Conservation (phyloP, 495 filamentous ascomycete genomes). For the Talaromyces stipitatus region DNA sequence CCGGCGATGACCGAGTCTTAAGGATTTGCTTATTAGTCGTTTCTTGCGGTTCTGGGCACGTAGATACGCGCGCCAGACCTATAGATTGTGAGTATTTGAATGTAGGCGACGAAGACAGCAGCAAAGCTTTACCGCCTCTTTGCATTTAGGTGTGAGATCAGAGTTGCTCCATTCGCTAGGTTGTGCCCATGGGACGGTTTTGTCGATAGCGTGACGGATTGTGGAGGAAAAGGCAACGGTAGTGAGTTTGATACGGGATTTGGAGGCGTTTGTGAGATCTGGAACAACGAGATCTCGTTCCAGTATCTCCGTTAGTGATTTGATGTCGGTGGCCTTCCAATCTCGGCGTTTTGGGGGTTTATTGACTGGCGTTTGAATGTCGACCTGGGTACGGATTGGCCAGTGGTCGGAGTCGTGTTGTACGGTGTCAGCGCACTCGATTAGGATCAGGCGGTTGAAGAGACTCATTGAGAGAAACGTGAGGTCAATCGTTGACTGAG, state of each 20-base stretch:
- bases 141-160: slow-evolving; percentile 7
- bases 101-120: background rate
- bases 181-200: slow-evolving; percentile 7
- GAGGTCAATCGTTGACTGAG: slow-evolving; percentile 8
- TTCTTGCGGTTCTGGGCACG: slow-evolving; percentile 8
- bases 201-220: slow-evolving; percentile 17
- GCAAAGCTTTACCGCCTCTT: slow-evolving; percentile 2
- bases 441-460: background rate
- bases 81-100: background rate
- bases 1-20: slow-evolving; percentile 3
- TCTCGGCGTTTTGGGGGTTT: slow-evolving; percentile 5
- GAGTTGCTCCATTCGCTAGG: slow-evolving; percentile 6
- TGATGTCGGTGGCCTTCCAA: slow-evolving; percentile 12
- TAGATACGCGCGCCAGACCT: slow-evolving; percentile 1
- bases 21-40: slow-evolving; percentile 4
- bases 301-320: background rate
- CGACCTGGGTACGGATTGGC: slow-evolving; percentile 5
- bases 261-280: background rate
- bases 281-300: background rate
- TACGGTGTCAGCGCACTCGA: background rate
- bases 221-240: background rate
- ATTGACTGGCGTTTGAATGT: slow-evolving; percentile 1
- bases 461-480: background rate
- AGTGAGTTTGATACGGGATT: background rate
- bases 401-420: slow-evolving; percentile 9